Base-by-base conservation (phyloP, 805 yeast genomes). In the Kazachstania viticola region DNA sequence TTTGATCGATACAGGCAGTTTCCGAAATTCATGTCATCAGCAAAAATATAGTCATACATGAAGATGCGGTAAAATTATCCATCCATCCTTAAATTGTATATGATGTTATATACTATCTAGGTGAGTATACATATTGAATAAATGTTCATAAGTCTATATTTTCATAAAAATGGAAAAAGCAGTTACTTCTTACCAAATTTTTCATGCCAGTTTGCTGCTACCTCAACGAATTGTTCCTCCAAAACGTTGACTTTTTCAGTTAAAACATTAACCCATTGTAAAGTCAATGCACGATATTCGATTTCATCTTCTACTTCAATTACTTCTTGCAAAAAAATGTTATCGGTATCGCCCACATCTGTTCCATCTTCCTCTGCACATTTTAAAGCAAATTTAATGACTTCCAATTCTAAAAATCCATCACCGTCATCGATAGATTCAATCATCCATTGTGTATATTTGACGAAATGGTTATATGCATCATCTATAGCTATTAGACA, bases 391-490 rank as follows among this genome's bases (percentile, higher is more conserved):
- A 52, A 46, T 25, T 48, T 48, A 8, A 56, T 38, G 3, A 56
- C 46, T 33, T 56, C 61, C 26, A 53, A 35, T 8, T 46, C 41
- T 25, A 44, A 22, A 6, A 48, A 25, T 1, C 36, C 32, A 31
- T 40, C 42, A 6, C 35, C 42, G 6, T 41, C 29, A 4, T 39
- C 44, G 21, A 52, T 22, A 0, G 60, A 46, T 27, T 54, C 60
- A 12, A 50, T 31, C 49, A 50, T 42, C 61, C 61, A 56, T 36
- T 56, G 60, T 5, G 52, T 49, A 34, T 49, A 54, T 27, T 56
- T 56, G 18, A 54, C 51, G 32, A 48, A 54, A 34, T 50, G 55
- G 19, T 51, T 53, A 32, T 46, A 51, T 6, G 49, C 37, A 18
- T 50, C 56, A 21, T 54, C 56, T 13, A 54, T 42, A 4, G 40